phyloP scores from a whole-genome alignment of 2,329 filamentous ascomycete genomes.

The Colletotrichum acutatum region DNA sequence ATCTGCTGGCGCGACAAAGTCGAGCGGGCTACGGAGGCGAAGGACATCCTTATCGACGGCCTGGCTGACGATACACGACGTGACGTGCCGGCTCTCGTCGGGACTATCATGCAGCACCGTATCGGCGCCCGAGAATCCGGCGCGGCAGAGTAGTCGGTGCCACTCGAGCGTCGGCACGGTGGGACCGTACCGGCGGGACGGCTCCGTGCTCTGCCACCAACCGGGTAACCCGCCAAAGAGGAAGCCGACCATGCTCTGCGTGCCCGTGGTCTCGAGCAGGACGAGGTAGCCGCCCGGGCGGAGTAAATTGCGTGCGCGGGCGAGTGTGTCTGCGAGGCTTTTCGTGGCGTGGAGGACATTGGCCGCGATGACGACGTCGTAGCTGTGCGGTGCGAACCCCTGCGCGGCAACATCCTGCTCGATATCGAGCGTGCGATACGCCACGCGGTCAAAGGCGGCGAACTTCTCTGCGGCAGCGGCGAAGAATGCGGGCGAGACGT shows the following conservation, averaged over 20 bases:
- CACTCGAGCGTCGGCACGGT: background rate
- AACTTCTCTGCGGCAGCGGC: background rate
- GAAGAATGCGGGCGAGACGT: background rate
- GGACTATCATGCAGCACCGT: background rate
- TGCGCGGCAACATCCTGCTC: constrained; percentile 42
- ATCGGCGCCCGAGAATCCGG: background rate
- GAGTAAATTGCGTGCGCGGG: background rate
- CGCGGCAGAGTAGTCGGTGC: background rate
- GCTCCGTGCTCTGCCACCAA: constrained; percentile 41
- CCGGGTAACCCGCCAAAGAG: constrained; percentile 42
- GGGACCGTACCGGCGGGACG: background rate
- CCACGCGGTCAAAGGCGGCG: constrained; percentile 20
- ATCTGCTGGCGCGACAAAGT: no score
- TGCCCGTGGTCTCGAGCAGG: background rate
- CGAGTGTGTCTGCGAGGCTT: background rate
- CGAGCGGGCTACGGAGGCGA: no score
- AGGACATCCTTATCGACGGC: background rate
- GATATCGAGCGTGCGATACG: constrained; percentile 40
- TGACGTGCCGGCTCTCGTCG: background rate
- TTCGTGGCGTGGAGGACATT: constrained; percentile 51
- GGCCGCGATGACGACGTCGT: constrained; percentile 51
- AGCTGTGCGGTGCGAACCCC: constrained; percentile 43
- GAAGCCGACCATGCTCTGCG: no score
- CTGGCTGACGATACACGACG: background rate
- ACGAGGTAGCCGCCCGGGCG: background rate